Evolutionary conservation across 192 early-diverging fungal species (phyloP), one percentile per base, ranked within the genome.

Genomic region (Kickxella alabastrina): DNA sequence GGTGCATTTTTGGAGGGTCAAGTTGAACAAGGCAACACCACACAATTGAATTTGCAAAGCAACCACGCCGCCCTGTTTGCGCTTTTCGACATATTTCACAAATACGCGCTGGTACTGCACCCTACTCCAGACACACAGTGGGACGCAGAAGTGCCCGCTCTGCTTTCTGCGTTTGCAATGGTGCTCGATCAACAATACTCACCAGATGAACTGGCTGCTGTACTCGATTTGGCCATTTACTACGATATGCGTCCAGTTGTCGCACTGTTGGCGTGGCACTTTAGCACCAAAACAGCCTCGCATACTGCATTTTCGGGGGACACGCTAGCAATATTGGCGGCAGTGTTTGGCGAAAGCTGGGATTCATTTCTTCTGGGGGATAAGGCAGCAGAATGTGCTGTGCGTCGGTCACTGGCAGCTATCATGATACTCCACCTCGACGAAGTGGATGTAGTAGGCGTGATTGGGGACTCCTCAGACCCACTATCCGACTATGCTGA

Each of bases 1-100:
- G 65, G 71, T 22, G 23, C 13, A 3, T 75, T 75, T 38, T 41
- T 47, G 0, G 71, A 75, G 57, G 51, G 63, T 15, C 42, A 44
- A 6, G 44, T 21, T 10, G 28, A 34, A 0, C 27, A 19, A 31
- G 13, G 15, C 14, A 35, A 57, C 36, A 15, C n/a, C 3, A 24
- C 24, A 14, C 49, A 10, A 6, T 17, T 62, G 8, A 12, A 9
- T 0, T 32, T 75, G 22, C 51, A 75, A 10, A 38, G 60, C 42
- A 32, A 40, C 45, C 59, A 67, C 45, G 18, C n/a, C 3, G 23
- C 43, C 18, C 35, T 75, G 12, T 12, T 23, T 4, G 59, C 23
- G 10, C 37, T 67, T 6, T 4, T 67, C 2, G 39, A 52, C 18
- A 39, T 59, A 45, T 39, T 63, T 14, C 53, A 54, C 52, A 35